Conservation (phyloP, 371 early-diverging fungal genomes). For the Rhizopus microsporus region DNA sequence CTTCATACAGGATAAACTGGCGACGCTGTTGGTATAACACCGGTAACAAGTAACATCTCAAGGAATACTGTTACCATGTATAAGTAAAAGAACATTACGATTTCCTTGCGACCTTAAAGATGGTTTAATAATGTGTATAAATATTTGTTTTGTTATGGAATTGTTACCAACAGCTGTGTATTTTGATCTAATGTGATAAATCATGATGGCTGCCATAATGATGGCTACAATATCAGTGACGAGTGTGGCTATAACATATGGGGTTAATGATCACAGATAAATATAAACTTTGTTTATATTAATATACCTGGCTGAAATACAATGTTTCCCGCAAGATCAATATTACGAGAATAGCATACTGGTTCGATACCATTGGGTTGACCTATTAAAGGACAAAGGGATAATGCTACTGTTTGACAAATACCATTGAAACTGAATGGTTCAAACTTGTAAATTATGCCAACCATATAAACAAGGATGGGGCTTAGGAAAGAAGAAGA, state of each 20-base stretch:
- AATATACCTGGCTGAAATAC: conserved; percentile 88
- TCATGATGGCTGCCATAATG: conserved; percentile 96
- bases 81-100: conserved; percentile 95
- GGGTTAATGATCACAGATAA: neutral
- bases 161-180: conserved; percentile 93
- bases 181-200: conserved; percentile 93
- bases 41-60: conserved; percentile 86
- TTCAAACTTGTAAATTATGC: conserved; percentile 53
- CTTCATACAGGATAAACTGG: conserved; percentile 78
- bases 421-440: conserved; percentile 88
- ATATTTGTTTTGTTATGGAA: neutral
- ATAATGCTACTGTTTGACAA: conserved; percentile 80
- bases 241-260: conserved; percentile 61
- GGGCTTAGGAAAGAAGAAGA: neutral
- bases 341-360: conserved; percentile 90
- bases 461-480: conserved; percentile 26
- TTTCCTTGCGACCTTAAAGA: conserved; percentile 88
- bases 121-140: neutral
- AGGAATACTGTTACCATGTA: conserved; percentile 84
- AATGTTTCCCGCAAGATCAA: conserved; percentile 75
- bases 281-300: conserved; percentile 1
- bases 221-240: conserved; percentile 90
- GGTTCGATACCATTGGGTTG: conserved; percentile 79
- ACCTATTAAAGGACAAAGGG: conserved; percentile 90
- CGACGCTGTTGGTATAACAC: conserved; percentile 86